Evolutionary conservation across 1,284 basidiomycete species (phyloP).

Genomic region (Tilletia walkeri): DNA sequence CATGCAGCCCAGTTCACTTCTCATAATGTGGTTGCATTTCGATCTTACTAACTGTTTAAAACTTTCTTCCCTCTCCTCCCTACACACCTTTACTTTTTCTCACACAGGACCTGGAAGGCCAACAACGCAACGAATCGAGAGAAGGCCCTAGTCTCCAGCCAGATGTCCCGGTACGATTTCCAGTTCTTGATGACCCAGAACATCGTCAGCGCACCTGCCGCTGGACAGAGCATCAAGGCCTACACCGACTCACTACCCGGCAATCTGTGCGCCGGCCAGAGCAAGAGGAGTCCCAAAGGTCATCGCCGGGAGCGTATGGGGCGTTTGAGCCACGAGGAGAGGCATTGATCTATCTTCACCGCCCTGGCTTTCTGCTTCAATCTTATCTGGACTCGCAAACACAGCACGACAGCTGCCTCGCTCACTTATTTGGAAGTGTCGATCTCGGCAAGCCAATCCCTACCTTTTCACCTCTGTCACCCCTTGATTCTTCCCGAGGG

Average conservation of each 20-base stretch:
- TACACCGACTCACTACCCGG: not conserved
- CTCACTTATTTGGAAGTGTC: no score
- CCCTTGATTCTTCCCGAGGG: no score
- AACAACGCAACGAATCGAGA: slow-evolving; percentile 29
- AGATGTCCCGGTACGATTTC: slow-evolving; percentile 39
- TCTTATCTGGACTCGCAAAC: no score
- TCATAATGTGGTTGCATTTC: not conserved
- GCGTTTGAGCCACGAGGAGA: no score
- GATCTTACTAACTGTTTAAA: no score
- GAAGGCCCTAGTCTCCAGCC: slow-evolving; percentile 20
- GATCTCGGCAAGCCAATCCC: no score
- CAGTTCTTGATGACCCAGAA: slow-evolving; percentile 32
- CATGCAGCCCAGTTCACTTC: not conserved
- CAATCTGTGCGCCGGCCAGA: not conserved
- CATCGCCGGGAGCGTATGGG: no score
- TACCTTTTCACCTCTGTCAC: no score
- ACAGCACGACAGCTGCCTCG: no score
- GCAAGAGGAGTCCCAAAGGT: not conserved
- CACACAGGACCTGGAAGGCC: slow-evolving; percentile 24
- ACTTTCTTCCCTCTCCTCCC: not conserved
- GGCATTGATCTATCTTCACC: no score
- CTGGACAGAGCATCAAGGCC: slow-evolving; percentile 1
- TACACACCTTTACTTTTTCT: not conserved
- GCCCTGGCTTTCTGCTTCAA: no score
- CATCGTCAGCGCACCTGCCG: slow-evolving; percentile 28